These are phyloP conservation scores for Silene uniflora DNA, from an alignment of 148 eudicot species.

Conservation along the genomic window DNA sequence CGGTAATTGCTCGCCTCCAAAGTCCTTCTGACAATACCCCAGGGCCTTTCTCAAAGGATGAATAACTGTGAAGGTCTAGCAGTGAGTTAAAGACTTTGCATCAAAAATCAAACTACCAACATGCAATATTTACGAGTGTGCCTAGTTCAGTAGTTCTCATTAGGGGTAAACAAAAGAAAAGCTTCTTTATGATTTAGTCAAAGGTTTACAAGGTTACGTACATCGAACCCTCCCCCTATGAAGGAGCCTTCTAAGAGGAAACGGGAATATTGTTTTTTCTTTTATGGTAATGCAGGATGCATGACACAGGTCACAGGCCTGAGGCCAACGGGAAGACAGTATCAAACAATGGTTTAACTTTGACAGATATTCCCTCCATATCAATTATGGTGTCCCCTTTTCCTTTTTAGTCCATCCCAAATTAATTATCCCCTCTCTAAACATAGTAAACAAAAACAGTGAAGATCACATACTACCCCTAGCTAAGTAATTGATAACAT, in stretches of 20 bases:
- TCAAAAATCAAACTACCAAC: background rate
- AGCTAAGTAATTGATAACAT: too few relatives aligned
- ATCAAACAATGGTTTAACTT: background rate
- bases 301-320: too few relatives aligned
- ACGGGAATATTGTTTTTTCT: background rate
- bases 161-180: background rate
- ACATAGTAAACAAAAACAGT: too few relatives aligned
- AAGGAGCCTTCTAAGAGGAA: background rate
- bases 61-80: constrained; percentile 45
- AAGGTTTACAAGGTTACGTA: background rate
- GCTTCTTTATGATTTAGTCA: background rate
- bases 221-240: background rate
- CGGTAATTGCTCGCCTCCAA: constrained; percentile 86
- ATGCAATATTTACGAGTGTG: background rate
- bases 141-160: background rate
- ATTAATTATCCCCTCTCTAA: background rate
- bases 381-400: too few relatives aligned
- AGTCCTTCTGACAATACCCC: constrained; percentile 67
- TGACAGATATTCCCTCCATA: background rate
- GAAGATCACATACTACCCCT: too few relatives aligned
- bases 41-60: constrained; percentile 56
- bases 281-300: too few relatives aligned
- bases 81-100: background rate
- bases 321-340: background rate
- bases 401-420: background rate